Conservation (phyloP, 2,329 filamentous ascomycete genomes). For the Xylariaceae sp. region DNA sequence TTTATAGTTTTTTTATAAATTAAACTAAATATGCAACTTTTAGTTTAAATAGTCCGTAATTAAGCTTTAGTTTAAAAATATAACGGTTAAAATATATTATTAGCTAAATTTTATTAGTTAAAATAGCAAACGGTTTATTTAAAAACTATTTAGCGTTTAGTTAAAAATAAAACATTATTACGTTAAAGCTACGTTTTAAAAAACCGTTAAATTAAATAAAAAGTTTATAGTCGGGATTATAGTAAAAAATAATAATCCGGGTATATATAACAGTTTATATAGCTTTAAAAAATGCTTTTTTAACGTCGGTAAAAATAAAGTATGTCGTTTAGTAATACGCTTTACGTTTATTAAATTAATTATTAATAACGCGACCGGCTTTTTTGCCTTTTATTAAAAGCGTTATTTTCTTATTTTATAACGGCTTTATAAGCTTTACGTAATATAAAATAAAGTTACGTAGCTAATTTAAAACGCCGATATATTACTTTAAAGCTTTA, state of each 20-base stretch:
- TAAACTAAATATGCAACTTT: conserved; percentile 2
- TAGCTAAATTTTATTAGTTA: background rate
- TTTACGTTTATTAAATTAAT: no score
- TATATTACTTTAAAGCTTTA: conserved; percentile 1
- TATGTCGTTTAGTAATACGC: no score
- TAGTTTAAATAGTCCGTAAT: conserved; percentile 1
- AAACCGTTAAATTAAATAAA: conserved; percentile 4
- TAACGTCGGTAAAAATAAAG: no score
- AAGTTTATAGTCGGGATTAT: background rate
- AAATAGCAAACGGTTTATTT: background rate
- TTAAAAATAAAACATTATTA: conserved; percentile 6
- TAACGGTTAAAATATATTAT: conserved; percentile 2
- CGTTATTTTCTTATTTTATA: background rate
- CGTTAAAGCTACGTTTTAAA: conserved; percentile 5
- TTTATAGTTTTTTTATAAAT: conserved; percentile 2
- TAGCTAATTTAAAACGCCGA: background rate
- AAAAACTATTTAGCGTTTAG: background rate
- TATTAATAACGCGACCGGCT: no score
- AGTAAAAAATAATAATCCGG: background rate
- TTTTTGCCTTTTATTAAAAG: no score
- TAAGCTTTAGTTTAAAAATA: background rate
- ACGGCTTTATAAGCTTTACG: background rate
- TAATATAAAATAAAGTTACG: background rate
- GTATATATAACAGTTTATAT: background rate
- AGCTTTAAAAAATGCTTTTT: no score